Percentiles rank a stretch among this genome's conserved stretches.
Evolutionary conservation across 192 early-diverging fungal species (phyloP).

Genomic region (Allomyces macrogynus): DNA sequence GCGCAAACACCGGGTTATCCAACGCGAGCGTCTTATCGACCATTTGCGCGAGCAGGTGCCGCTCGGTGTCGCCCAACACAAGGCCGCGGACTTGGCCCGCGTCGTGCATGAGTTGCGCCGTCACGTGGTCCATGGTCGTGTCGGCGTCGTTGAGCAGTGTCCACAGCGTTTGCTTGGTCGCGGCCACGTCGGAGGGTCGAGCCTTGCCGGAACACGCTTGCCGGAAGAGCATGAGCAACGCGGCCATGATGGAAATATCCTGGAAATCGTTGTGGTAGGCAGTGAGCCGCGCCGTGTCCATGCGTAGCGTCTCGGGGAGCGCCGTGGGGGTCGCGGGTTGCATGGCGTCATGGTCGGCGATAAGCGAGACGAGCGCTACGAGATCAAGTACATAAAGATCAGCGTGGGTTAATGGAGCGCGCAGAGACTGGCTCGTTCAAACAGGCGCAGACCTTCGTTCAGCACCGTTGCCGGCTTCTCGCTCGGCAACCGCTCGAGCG

Average conservation of each 20-base stretch:
- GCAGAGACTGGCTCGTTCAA: too few relatives aligned
- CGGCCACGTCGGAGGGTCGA: not conserved
- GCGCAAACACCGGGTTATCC: conserved; percentile 15
- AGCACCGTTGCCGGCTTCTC: too few relatives aligned
- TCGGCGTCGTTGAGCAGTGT: conserved; percentile 29
- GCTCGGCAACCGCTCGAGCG: too few relatives aligned
- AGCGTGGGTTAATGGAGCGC: too few relatives aligned
- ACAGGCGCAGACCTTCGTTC: too few relatives aligned
- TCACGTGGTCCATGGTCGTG: conserved; percentile 23
- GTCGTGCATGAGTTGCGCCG: conserved; percentile 15
- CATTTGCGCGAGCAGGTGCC: conserved; percentile 9
- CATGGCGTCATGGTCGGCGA: not conserved
- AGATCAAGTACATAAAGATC: too few relatives aligned
- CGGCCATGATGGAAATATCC: conserved; percentile 25
- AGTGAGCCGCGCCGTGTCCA: conserved; percentile 21
- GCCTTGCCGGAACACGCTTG: conserved; percentile 12
- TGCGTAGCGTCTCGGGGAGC: conserved; percentile 19
- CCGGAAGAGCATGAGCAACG: conserved; percentile 19
- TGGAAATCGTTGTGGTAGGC: conserved; percentile 31
- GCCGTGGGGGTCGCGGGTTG: too few relatives aligned
- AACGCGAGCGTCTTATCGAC: conserved; percentile 21
- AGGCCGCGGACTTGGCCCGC: conserved; percentile 17
- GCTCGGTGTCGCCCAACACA: conserved; percentile 6
- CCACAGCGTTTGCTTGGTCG: conserved; percentile 19
- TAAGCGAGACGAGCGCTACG: not conserved